Conservation (phyloP, 1,139 yeast genomes). For the Sugiyamaella xylanicola region DNA sequence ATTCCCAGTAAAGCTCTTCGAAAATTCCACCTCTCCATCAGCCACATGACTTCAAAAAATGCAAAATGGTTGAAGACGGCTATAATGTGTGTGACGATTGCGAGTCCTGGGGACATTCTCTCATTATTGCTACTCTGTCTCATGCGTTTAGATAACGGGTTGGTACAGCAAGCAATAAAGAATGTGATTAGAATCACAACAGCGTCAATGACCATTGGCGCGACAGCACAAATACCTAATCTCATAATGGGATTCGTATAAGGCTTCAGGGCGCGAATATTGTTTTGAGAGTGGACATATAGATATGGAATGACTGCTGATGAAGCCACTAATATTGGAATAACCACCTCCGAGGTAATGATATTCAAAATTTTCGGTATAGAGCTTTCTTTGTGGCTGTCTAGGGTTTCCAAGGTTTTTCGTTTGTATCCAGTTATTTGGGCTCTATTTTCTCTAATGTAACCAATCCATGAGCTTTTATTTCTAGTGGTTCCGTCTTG, state of each 20-base stretch:
- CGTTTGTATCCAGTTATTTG: slow-evolving; percentile 34
- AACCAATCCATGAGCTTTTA: slow-evolving; percentile 62
- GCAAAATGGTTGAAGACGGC: slow-evolving; percentile 58
- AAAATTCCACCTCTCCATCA: slow-evolving; percentile 65
- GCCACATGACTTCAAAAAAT: slow-evolving; percentile 61
- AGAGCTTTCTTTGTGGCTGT: slow-evolving; percentile 38
- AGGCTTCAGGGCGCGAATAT: slow-evolving; percentile 51
- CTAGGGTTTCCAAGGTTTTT: slow-evolving; percentile 13
- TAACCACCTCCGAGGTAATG: slow-evolving; percentile 50
- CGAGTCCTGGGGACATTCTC: slow-evolving; percentile 53
- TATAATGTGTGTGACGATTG: slow-evolving; percentile 89
- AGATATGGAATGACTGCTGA: slow-evolving; percentile 60
- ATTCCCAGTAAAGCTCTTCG: slow-evolving; percentile 59
- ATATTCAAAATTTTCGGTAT: slow-evolving; percentile 54
- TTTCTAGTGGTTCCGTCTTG: slow-evolving; percentile 55
- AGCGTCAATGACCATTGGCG: slow-evolving; percentile 58
- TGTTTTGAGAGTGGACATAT: slow-evolving; percentile 72
- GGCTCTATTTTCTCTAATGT: slow-evolving; percentile 55
- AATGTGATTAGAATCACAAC: slow-evolving; percentile 49
- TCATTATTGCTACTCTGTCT: neutral
- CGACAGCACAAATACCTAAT: slow-evolving; percentile 51
- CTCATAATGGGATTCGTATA: slow-evolving; percentile 57
- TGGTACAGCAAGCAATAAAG: slow-evolving; percentile 51
- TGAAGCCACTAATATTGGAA: slow-evolving; percentile 49
- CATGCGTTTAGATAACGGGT: slow-evolving; percentile 77